These are phyloP conservation scores for Infundibulicybe gibba DNA, from an alignment of 768 basidiomycete species.

Conservation along the genomic window DNA sequence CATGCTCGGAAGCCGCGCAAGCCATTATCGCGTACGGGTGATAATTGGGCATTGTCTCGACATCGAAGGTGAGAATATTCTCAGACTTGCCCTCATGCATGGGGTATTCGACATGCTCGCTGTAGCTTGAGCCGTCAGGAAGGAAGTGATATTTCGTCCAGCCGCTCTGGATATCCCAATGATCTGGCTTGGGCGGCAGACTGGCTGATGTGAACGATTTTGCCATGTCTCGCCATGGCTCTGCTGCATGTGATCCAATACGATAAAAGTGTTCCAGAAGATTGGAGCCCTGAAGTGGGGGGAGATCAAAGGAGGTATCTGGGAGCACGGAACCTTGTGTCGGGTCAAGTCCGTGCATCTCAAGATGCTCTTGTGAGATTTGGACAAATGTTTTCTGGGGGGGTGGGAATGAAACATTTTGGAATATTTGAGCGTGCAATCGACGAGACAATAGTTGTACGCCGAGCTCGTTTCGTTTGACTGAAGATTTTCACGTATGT, in stretches of 20 bases:
- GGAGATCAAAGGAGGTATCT: constrained; percentile 76
- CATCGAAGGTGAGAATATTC: constrained; percentile 83
- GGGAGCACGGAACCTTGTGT: constrained; percentile 79
- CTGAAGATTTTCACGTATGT: constrained; percentile 21
- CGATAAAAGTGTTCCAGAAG: constrained; percentile 88
- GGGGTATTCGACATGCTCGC: constrained; percentile 67
- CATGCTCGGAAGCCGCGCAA: constrained; percentile 74
- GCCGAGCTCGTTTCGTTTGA: constrained; percentile 83
- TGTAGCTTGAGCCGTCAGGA: constrained; percentile 74
- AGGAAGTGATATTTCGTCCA: constrained; percentile 85
- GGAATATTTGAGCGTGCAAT: constrained; percentile 85
- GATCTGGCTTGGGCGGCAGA: constrained; percentile 56
- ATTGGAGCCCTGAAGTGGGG: constrained; percentile 74
- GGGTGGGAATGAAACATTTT: constrained; percentile 56
- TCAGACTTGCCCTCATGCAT: constrained; percentile 62
- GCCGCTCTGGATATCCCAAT: constrained; percentile 59
- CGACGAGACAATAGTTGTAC: constrained; percentile 85
- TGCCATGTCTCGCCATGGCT: constrained; percentile 78
- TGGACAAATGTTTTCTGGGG: constrained; percentile 61
- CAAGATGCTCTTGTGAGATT: constrained; percentile 79
- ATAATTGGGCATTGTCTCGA: constrained; percentile 87
- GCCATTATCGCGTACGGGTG: constrained; percentile 86
- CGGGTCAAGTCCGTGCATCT: constrained; percentile 78
- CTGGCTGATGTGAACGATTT: constrained; percentile 45
- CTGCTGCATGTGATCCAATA: constrained; percentile 63